Base-by-base conservation (phyloP, 208 protist species). In the Ichthyophonus hoferi region DNA sequence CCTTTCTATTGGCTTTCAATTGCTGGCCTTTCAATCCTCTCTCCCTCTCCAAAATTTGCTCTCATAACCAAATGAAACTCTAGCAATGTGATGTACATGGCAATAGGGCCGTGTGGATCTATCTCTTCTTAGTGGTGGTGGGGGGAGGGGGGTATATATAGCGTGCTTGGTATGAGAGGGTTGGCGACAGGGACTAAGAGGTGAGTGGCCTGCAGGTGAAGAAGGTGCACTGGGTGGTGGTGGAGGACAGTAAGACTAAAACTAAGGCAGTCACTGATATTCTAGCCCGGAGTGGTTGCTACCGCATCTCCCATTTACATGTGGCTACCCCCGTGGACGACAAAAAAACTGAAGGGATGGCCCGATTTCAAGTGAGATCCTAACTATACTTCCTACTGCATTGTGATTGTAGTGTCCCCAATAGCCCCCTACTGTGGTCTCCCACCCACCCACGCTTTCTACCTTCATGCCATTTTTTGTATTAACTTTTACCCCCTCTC, bases 221-320 rank as follows among this genome's bases (percentile, higher is more conserved):
- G 24, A 86, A 86, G 14, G 17, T 90, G 33, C 78, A 86, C 12
- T 90, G 87, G 87, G 38, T 90, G 17, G 87, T 90, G 34, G 40
- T 90, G 58, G 87, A 90, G 38, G 87, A 90, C 87, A 40, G 38
- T 39, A 35, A 86, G 7, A 31, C 2, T 0, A 40, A 1, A 1
- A 86, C 87, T 7, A 24, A 81, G 2, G 17, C 35, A 17, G 87
- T 90, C 14, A 1, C 35, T n/a, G 78, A 42, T 0, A 14, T 90
- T 7, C 3, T 86, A 3, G 87, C 67, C 2, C 7, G 37, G 41
- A 86, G 35, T 86, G 67, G 87, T 33, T 31, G 42, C 1, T n/a
- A 12, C 1, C 1, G 42, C 1, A 50, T 41, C 33, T 7, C 81
- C 3, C 81, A 85, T n/a, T 34, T 85, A 2, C n/a, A 58, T 34